Base-by-base conservation (phyloP, 2,329 filamentous ascomycete species). In the Apiospora phragmitis region DNA sequence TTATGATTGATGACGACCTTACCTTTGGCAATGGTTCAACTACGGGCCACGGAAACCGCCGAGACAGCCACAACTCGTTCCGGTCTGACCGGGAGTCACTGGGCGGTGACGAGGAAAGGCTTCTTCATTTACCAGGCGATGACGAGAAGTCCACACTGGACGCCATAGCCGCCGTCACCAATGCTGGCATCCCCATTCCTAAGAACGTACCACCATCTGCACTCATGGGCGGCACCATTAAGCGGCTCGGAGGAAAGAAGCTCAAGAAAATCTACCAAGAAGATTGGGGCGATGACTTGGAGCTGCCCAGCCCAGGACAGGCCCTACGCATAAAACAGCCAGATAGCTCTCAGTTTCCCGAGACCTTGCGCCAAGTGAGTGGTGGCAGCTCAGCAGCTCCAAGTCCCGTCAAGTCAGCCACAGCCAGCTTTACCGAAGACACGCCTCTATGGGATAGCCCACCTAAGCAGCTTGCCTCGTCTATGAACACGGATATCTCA, bases 111-210 rank as follows among this genome's bases (percentile, higher is more conserved):
- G 94, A 97, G 77, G 94, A 97, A 81, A 94, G 91, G 85, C 94
- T 98, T 76, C 88, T 98, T 29, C 89, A 95, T 75, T 84, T 98
- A 41, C 91, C 94, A 2, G 93, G 92, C 67, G 93, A 96, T 79
- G 95, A 98, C 79, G 93, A 97, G 77, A 88, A 90, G 73, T 94
- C 94, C 1, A 97, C 93, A 12, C 84, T 91, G 75, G 93, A 97
- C 79, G 95, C 96, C 72, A 95, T 99, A 76, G 90, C 93, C 32
- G 93, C 94, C 8, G 95, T 95, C 43, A 93, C 94, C 77, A 91
- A 91, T 79, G 95, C 94, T 35, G 96, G 96, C 75, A 97, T 99
- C 74, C 95, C 96, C 8, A 90, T 98, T 70, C 96, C 96, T 38
- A 86, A 89, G 68, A 95, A 95, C 79, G 90, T 98, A 42, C 94